Evolutionary conservation across 2,329 filamentous ascomycete species (phyloP).

Genomic region (Herpotrichia juniperi): DNA sequence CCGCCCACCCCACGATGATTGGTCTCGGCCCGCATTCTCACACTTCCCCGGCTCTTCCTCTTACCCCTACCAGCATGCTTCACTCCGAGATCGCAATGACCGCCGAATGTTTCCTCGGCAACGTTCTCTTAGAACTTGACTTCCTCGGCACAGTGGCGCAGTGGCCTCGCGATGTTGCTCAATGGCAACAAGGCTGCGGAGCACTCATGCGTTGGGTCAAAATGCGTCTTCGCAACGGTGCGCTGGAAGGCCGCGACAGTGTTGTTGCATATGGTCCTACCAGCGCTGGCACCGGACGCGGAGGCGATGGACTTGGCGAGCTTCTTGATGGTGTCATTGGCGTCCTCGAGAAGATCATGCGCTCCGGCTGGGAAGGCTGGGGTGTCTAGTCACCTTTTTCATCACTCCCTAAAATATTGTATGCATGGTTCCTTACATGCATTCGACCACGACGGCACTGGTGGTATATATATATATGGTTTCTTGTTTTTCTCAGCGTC

Average conservation of each 20-base stretch:
- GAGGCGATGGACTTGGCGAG: conserved; percentile 33
- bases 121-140: conserved; percentile 22
- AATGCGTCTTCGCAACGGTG: conserved; percentile 28
- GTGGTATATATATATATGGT: conserved; percentile 2
- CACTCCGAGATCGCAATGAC: conserved; percentile 26
- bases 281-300: conserved; percentile 14
- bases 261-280: conserved; percentile 14
- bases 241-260: conserved; percentile 21
- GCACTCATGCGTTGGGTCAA: conserved; percentile 42
- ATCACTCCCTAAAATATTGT: neutral
- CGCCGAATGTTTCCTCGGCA: conserved; percentile 31
- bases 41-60: conserved; percentile 20
- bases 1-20: conserved; percentile 14
- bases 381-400: conserved; percentile 21
- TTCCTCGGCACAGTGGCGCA: conserved; percentile 19
- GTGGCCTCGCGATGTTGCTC: conserved; percentile 23
- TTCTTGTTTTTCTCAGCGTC: conserved; percentile 5
- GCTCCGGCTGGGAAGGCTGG: conserved; percentile 37
- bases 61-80: conserved; percentile 22
- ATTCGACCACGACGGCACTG: neutral
- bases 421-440: neutral
- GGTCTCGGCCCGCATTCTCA: conserved; percentile 17
- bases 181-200: conserved; percentile 35
- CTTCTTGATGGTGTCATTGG: conserved; percentile 34
- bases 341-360: conserved; percentile 37